These are phyloP conservation scores for Psophocarpus tetragonolobus DNA, from an alignment of 306 rosid species.

Conservation along the genomic window DNA sequence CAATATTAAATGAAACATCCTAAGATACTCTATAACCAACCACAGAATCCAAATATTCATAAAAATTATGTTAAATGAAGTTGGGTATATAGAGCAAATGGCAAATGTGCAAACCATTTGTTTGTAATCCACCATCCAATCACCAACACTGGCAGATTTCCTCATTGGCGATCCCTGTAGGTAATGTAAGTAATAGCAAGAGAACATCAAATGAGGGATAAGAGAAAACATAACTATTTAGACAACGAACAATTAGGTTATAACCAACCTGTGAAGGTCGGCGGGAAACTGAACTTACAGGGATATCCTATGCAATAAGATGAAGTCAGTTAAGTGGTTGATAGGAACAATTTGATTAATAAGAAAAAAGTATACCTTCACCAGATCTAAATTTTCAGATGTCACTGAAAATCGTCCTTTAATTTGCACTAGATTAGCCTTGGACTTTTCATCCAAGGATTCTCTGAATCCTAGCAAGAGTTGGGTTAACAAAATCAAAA, in stretches of 20 bases:
- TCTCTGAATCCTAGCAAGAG: constrained; percentile 79
- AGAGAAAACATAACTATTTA: constrained; percentile 6
- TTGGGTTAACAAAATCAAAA: constrained; percentile 29
- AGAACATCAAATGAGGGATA: constrained; percentile 33
- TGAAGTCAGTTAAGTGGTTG: constrained; percentile 50
- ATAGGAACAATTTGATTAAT: constrained; percentile 9
- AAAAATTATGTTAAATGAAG: constrained; percentile 3
- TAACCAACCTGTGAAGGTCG: constrained; percentile 85
- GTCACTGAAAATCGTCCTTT: constrained; percentile 98
- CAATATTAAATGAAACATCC: constrained; percentile 24
- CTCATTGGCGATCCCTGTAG: constrained; percentile 76
- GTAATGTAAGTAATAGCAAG: constrained; percentile 36
- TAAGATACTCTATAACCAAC: neutral
- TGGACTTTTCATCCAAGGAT: constrained; percentile 90
- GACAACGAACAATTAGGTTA: constrained; percentile 22
- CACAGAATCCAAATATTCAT: constrained; percentile 27
- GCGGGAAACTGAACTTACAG: constrained; percentile 82
- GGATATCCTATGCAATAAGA: constrained; percentile 75
- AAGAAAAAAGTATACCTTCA: constrained; percentile 59
- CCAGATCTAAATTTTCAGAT: constrained; percentile 94
- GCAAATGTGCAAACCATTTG: constrained; percentile 59
- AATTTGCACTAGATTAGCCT: constrained; percentile 94
- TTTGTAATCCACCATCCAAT: constrained; percentile 84
- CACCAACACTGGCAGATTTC: constrained; percentile 98
- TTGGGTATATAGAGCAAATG: constrained; percentile 6